Conservation (phyloP, 1,139 yeast genomes). For the Meyerozyma athensensis region DNA sequence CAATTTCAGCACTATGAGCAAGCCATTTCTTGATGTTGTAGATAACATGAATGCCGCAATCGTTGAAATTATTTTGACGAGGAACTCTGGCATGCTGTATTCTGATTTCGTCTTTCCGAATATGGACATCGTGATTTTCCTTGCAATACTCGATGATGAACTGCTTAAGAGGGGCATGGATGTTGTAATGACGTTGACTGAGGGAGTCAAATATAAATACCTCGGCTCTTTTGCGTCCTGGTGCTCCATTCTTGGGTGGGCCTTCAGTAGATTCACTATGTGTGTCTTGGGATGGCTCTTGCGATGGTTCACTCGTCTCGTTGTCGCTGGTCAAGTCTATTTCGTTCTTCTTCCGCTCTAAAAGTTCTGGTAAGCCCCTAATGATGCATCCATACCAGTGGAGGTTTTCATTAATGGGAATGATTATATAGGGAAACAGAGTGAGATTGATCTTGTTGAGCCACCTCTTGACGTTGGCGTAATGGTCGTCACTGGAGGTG, state of each 20-base stretch:
- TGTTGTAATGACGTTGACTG: conserved; percentile 50
- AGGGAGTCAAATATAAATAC: conserved; percentile 80
- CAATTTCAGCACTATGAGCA: conserved; percentile 44
- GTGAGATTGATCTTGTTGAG: conserved; percentile 64
- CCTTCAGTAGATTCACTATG: background rate
- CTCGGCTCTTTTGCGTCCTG: conserved; percentile 26
- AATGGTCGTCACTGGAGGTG: conserved; percentile 39
- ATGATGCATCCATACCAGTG: conserved; percentile 91
- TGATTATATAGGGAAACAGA: conserved; percentile 54
- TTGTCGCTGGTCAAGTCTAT: background rate
- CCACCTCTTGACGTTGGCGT: conserved; percentile 74
- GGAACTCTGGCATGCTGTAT: conserved; percentile 62
- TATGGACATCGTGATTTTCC: conserved; percentile 50
- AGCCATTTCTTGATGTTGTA: conserved; percentile 70
- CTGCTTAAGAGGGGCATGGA: conserved; percentile 51
- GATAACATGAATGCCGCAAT: conserved; percentile 92
- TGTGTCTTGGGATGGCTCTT: conserved; percentile 3
- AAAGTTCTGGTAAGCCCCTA: conserved; percentile 37
- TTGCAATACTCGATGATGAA: conserved; percentile 69
- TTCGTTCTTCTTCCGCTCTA: conserved; percentile 9
- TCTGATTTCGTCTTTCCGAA: conserved; percentile 41
- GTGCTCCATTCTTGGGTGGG: background rate
- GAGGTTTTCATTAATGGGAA: conserved; percentile 76
- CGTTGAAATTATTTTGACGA: conserved; percentile 82
- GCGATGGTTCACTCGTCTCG: no score